phyloP scores from a whole-genome alignment of 805 yeast genomes.

The Ogataea ganodermae region DNA sequence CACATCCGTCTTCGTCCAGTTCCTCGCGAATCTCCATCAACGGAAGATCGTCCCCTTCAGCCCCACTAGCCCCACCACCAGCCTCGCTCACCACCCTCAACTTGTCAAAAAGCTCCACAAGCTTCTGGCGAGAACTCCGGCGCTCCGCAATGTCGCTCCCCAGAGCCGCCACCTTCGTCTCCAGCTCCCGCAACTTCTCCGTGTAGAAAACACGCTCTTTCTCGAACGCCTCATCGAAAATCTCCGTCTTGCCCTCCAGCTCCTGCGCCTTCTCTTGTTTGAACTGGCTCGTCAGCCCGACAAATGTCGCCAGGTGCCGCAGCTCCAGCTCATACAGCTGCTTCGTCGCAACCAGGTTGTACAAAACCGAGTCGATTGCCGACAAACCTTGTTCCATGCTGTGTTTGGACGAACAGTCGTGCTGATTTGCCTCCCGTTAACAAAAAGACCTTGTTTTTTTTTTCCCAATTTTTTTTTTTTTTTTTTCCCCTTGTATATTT shows the following conservation, averaged over 20 bases:
- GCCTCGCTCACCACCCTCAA: slow-evolving; percentile 22
- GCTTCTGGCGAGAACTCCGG: slow-evolving; percentile 28
- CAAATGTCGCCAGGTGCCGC: slow-evolving; percentile 22
- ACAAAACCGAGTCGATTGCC: slow-evolving; percentile 28
- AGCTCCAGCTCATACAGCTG: slow-evolving; percentile 31
- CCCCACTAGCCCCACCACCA: background rate
- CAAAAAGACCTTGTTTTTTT: too few relatives aligned
- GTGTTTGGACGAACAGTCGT: background rate
- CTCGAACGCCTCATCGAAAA: slow-evolving; percentile 23
- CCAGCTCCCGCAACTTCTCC: slow-evolving; percentile 15
- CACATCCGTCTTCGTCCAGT: slow-evolving; percentile 80
- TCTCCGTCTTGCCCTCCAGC: slow-evolving; percentile 15
- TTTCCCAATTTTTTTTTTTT: background rate
- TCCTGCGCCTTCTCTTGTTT: slow-evolving; percentile 21
- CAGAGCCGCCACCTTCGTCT: slow-evolving; percentile 16
- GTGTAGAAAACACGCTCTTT: slow-evolving; percentile 23
- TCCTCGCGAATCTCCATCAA: slow-evolving; percentile 84
- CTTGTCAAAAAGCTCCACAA: slow-evolving; percentile 30
- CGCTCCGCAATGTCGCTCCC: slow-evolving; percentile 42
- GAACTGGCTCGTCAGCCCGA: slow-evolving; percentile 16
- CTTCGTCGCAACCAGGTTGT: slow-evolving; percentile 28
- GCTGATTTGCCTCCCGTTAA: background rate
- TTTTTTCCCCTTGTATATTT: background rate
- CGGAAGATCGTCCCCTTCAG: slow-evolving; percentile 53
- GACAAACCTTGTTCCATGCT: slow-evolving; percentile 32